Evolutionary conservation across 2,329 filamentous ascomycete species (phyloP).

Genomic region (Arthrobotrys iridis): DNA sequence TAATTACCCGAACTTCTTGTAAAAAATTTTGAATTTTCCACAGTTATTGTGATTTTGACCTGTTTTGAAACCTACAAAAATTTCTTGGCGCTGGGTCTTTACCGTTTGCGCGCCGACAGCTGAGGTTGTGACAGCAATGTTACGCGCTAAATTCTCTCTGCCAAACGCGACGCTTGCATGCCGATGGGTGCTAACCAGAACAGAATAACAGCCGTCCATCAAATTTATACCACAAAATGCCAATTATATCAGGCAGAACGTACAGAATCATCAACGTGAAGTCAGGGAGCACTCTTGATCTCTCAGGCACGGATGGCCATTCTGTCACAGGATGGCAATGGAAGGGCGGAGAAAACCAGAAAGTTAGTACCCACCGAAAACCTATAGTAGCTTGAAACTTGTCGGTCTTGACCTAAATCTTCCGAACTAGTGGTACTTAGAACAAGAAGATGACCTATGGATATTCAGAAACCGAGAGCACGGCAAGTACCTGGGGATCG

Average conservation of each 20-base stretch:
- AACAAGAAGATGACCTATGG: neutral
- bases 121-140: too few species aligned
- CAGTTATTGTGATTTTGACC: too few species aligned
- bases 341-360: slow-evolving; percentile 18
- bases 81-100: too few species aligned
- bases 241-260: neutral
- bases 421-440: slow-evolving; percentile 7
- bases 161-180: too few species aligned
- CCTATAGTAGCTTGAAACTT: neutral
- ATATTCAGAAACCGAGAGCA: slow-evolving; percentile 6
- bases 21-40: too few species aligned
- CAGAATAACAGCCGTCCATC: too few species aligned
- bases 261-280: slow-evolving; percentile 20
- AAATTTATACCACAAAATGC: neutral
- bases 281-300: slow-evolving; percentile 4
- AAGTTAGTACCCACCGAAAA: neutral
- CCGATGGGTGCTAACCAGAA: too few species aligned
- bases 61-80: too few species aligned
- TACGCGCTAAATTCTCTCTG: too few species aligned
- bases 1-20: too few species aligned
- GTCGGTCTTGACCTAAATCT: neutral
- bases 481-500: neutral
- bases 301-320: slow-evolving; percentile 8
- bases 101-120: too few species aligned
- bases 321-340: slow-evolving; percentile 7